phyloP scores from a whole-genome alignment of 2,329 filamentous ascomycete species.

The Calonectria honghensis region DNA sequence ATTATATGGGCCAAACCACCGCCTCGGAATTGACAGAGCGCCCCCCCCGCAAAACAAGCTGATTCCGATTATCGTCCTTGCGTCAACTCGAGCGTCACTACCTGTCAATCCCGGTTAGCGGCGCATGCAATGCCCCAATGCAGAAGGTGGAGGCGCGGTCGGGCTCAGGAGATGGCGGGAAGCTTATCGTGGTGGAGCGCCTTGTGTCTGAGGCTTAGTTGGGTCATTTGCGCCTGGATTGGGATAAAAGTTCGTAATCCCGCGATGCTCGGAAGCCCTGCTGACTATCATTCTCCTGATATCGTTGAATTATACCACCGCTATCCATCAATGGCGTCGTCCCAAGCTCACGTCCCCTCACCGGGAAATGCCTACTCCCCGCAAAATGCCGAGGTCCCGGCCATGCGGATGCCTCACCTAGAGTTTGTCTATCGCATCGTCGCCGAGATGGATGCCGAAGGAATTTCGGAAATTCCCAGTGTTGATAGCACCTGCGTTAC shows the following conservation, averaged over 20 bases:
- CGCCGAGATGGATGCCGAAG: slow-evolving; percentile 47
- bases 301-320: not conserved
- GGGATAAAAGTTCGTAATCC: slow-evolving; percentile 32
- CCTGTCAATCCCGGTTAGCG: slow-evolving; percentile 4
- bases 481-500: slow-evolving; percentile 37
- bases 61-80: not conserved
- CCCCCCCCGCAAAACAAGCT: not conserved
- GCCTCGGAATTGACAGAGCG: not conserved
- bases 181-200: slow-evolving; percentile 32
- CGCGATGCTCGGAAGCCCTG: slow-evolving; percentile 5
- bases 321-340: slow-evolving; percentile 19
- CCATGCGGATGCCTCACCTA: slow-evolving; percentile 48
- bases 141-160: slow-evolving; percentile 33
- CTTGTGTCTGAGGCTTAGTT: slow-evolving; percentile 2
- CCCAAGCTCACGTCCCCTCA: slow-evolving; percentile 42
- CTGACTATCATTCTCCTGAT: not conserved
- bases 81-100: not conserved
- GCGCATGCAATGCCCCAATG: slow-evolving; percentile 34
- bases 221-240: not conserved
- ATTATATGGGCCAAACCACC: slow-evolving; percentile 28
- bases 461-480: slow-evolving; percentile 39
- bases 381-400: slow-evolving; percentile 25
- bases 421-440: slow-evolving; percentile 50
- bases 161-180: not conserved
- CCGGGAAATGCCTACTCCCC: slow-evolving; percentile 44